phyloP scores from a whole-genome alignment of 495 filamentous ascomycete genomes.

The Penicillium herquei region DNA sequence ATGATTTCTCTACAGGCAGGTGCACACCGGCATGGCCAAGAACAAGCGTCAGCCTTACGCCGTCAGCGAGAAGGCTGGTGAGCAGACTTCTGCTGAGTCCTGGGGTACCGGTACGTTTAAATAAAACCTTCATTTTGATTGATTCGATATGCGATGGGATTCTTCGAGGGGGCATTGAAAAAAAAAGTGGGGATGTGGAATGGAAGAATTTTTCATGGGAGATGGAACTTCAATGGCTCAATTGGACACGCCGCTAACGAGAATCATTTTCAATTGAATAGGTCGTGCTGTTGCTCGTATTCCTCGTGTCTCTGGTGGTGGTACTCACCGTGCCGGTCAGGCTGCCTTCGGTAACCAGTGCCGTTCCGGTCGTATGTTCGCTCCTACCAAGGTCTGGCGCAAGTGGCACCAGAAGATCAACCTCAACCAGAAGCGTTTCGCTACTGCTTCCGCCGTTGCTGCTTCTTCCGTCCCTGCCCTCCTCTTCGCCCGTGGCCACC shows the following conservation, averaged over 20 bases:
- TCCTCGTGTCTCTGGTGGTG: slow-evolving; percentile 99
- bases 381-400: slow-evolving; percentile 98
- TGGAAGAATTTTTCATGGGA: slow-evolving; percentile 1
- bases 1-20: slow-evolving; percentile 53
- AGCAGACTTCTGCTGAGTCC: slow-evolving; percentile 99
- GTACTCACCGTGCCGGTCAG: slow-evolving; percentile 99
- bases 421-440: slow-evolving; percentile 95
- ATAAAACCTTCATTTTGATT: slow-evolving; percentile 7
- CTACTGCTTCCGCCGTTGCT: slow-evolving; percentile 93
- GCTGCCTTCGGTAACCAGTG: slow-evolving; percentile 99
- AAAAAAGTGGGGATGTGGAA: slow-evolving; percentile 1
- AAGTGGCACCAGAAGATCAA: slow-evolving; percentile 99
- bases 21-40: slow-evolving; percentile 99
- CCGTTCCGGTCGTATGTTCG: slow-evolving; percentile 99
- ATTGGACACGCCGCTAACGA: slow-evolving; percentile 22
- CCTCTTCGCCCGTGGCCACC: slow-evolving; percentile 94
- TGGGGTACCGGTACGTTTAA: slow-evolving; percentile 95
- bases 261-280: slow-evolving; percentile 33
- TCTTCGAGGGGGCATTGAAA: not conserved
- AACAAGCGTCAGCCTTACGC: slow-evolving; percentile 99
- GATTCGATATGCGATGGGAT: slow-evolving; percentile 18
- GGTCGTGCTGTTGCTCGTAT: slow-evolving; percentile 99
- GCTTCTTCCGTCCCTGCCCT: slow-evolving; percentile 93
- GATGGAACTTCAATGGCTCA: slow-evolving; percentile 2
- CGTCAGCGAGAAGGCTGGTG: slow-evolving; percentile 99